Base-by-base conservation (phyloP, 2,329 filamentous ascomycete species). In the Aureobasidium sp. region DNA sequence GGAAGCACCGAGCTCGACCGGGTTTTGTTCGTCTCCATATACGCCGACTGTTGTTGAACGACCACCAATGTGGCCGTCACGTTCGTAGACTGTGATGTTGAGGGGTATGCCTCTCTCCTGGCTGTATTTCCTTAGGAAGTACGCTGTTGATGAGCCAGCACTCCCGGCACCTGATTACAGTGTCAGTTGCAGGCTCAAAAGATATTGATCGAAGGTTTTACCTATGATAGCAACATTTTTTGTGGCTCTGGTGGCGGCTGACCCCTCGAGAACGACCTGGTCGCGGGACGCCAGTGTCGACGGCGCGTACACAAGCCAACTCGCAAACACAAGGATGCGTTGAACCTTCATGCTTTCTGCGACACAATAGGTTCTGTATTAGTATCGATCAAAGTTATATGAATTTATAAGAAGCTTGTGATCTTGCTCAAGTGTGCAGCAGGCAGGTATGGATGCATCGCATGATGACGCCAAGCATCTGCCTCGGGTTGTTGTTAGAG, bases 81-180 rank as follows among this genome's bases (percentile, higher is more conserved):
- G 88, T 70, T 99, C 94, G 72, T 93, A 97, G 32, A 99, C 79
- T 27, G 91, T 96, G 68, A 97, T 87, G 66, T 96, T 88, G 62
- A 93, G 71, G 2, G 80, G 76, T 21, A 88, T 73, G n/a, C 80
- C 72, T 29, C 77, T 78, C 62, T 83, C 75, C 4, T 82, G 75
- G 27, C 90, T 88, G 72, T 86, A 92, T 69, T 87, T 84, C 42
- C 82, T 81, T 50, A 99, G 79, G 69, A 93, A 85, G 74, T 94
- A 96, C 0, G 94, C 92, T 3, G 91, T 80, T 2, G 92, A 96
- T 5, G 94, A 85, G 34, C 94, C 94, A 34, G 85, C 93, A 47
- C 94, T 87, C 50, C 94, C 94, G 67, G 93, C 93, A 64, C 94
- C 93, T 62, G 10, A n/a, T 5, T 8, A 51, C 16, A 44, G 34